phyloP scores from a whole-genome alignment of 495 filamentous ascomycete species.

The Penicillium ochrochloron region DNA sequence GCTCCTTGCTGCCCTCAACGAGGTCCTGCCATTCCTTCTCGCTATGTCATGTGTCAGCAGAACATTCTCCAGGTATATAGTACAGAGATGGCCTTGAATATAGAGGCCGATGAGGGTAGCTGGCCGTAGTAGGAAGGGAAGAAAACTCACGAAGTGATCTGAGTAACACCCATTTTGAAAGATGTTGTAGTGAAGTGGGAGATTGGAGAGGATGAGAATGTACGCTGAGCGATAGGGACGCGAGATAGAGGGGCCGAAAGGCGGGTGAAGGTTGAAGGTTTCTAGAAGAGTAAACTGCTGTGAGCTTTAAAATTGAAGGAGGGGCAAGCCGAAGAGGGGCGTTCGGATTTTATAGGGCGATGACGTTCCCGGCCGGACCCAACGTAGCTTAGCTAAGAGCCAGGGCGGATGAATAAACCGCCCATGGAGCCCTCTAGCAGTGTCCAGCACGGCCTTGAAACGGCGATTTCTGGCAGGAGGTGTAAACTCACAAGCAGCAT shows the following conservation, averaged over 20 bases:
- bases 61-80: background rate
- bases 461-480: background rate
- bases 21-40: constrained; percentile 57
- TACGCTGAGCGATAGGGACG: constrained; percentile 13
- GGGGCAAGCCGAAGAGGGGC: constrained; percentile 34
- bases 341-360: constrained; percentile 34
- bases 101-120: too few species aligned
- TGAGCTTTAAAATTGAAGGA: constrained; percentile 28
- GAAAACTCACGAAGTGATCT: constrained; percentile 41
- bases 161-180: constrained; percentile 53
- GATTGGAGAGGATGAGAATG: constrained; percentile 40
- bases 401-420: constrained; percentile 23
- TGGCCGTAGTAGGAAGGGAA: background rate
- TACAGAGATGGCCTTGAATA: too few species aligned
- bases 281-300: constrained; percentile 23
- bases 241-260: constrained; percentile 14
- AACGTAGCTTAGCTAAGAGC: constrained; percentile 32
- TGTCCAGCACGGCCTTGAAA: background rate
- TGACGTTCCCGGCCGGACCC: constrained; percentile 27
- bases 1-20: constrained; percentile 43
- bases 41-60: constrained; percentile 45
- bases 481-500: constrained; percentile 3
- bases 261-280: constrained; percentile 25
- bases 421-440: constrained; percentile 2
- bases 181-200: constrained; percentile 52